Base-by-base conservation (phyloP, 441 rosid species). In the Corymbia citriodora region DNA sequence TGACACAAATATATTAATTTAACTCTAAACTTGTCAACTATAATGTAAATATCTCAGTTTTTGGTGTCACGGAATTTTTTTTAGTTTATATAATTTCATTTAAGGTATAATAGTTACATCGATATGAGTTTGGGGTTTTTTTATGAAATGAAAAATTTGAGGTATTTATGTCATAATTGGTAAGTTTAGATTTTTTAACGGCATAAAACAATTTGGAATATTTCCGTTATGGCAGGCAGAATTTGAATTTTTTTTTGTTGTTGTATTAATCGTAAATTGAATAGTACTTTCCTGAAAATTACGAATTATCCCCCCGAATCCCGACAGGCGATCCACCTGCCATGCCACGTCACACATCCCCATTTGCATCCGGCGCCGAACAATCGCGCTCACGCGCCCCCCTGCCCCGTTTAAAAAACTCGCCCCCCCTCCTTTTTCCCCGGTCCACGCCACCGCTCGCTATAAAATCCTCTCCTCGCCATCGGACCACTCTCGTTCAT, bases 21-120 rank as follows among this genome's bases (percentile, higher is more conserved):
- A 59, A 5, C 6, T 19, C 23, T 59, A 59, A 59, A 59, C 29
- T 59, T 13, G 25, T 1, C 61, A 25, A 59, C 9, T 59, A 0
- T 10, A 23, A 59, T 0, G 21, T 9, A 55, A 55, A 25, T 59
- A 25, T 10, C 13, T 1, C 3, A 55, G 21, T 25, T 59, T 59
- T 57, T 25, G 10, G 13, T 25, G 6, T 59, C 7, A 4, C 2
- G 1, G 23, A 23, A 59, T 23, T 23, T 9, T 23, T 1, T 59
- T 0, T 9, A 57, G 25, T 55, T 55, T 55, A 54, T 55, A 17
- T 3, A 59, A 1, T 10, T 59, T 1, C 1, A 10, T 59, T 2
- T 0, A 1, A 59, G 23, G 5, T 10, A 59, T 59, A 23, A 59
- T 23, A 4, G 6, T 23, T 0, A 23, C 6, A 23, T 23, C 0